Base-by-base conservation (phyloP, 2,329 filamentous ascomycete species). In the Talaromyces verruculosus region DNA sequence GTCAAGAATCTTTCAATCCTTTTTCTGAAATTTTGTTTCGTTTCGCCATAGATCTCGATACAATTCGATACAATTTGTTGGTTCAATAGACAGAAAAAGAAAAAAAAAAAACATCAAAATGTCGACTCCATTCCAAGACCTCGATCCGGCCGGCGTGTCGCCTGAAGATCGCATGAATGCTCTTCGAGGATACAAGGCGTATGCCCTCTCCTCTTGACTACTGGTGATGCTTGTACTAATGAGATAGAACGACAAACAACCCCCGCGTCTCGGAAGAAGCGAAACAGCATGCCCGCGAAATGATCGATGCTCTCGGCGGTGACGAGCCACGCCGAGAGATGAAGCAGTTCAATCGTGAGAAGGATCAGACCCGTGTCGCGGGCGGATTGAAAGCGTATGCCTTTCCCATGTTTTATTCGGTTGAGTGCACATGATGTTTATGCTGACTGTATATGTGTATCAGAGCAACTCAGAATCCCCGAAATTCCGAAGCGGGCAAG, bases 401-500 rank as follows among this genome's bases (percentile, higher is more conserved):
- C 22, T 22, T 22, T 22, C 22, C 2, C 1, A 22, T 22, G 22
- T 22, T 22, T 22, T 22, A 22, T n/a, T n/a, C n/a, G n/a, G 22
- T 22, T 22, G 22, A 22, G 22, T 22, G 1, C 22, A 22, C 22
- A 22, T 22, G 1, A 22, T 22, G 22, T 22, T 22, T 22, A 22
- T 22, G 10, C 33, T 60, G n/a, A 60, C 37, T 22, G 41, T 35
- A 11, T 35, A 35, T 10, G 30, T 17, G 39, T n/a, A 17, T 35
- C 28, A 72, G 72, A 10, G 62, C 67, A 1, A 49, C 67, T 1
- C 64, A 68, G 28, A 72, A 71, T n/a, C 69, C 71, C 10, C 68
- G 70, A 4, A 66, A 71, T 15, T 73, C 71, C 0, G 64, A 71
- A 8, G 65, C 68, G 28, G 70, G 71, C 39, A 75, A 75, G 67